phyloP scores from a whole-genome alignment of 441 rosid species.

The Populus trichocarpa region DNA sequence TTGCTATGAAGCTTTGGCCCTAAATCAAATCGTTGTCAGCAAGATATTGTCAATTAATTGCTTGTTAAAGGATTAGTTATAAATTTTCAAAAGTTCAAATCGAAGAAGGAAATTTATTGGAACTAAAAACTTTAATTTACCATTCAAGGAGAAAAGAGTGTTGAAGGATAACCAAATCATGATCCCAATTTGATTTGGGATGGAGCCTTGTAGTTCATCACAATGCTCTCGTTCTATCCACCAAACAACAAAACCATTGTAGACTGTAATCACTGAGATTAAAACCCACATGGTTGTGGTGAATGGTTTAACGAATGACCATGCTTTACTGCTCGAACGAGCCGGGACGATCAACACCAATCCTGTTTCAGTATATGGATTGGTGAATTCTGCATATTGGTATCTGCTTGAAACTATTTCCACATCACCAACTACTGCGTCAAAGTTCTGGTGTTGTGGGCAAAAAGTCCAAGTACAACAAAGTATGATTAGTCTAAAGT shows the following conservation, averaged over 20 bases:
- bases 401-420: conserved; percentile 11
- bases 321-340: conserved; percentile 13
- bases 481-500: neutral
- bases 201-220: conserved; percentile 13
- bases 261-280: conserved; percentile 15
- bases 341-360: conserved; percentile 18
- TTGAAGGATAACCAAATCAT: conserved; percentile 25
- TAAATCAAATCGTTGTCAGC: too few species aligned
- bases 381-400: conserved; percentile 23
- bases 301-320: conserved; percentile 34
- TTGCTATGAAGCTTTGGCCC: too few species aligned
- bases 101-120: too few species aligned
- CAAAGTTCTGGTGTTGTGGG: conserved; percentile 4
- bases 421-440: conserved; percentile 26
- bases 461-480: neutral
- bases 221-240: conserved; percentile 22
- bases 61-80: too few species aligned
- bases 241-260: conserved; percentile 34
- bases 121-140: neutral
- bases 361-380: conserved; percentile 25
- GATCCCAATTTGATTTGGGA: conserved; percentile 14
- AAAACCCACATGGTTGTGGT: conserved; percentile 30
- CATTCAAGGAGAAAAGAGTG: conserved; percentile 26
- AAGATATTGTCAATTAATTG: too few species aligned
- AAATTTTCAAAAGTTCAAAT: too few species aligned